A percentile compares a stretch with the other conserved stretches of the same genome.
phyloP scores from a whole-genome alignment of 164 flowering plant genomes.

The Annona cherimola region DNA sequence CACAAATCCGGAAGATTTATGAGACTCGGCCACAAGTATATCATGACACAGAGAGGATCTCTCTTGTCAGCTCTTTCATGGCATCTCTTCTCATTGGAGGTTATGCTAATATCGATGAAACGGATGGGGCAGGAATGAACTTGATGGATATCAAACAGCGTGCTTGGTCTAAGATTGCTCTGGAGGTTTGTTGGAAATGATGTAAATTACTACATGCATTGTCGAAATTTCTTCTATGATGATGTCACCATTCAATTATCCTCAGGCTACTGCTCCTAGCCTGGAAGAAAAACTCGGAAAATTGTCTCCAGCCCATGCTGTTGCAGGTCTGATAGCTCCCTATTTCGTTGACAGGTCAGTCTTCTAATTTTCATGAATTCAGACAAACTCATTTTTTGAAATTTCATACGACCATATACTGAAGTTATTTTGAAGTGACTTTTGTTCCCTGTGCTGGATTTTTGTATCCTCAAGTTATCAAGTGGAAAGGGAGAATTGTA shows the following conservation, averaged over 20 bases:
- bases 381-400: not conserved
- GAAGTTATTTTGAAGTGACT: not conserved
- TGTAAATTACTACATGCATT: not conserved
- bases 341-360: constrained; percentile 79
- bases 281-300: constrained; percentile 87
- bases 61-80: constrained; percentile 91
- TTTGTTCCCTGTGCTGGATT: not conserved
- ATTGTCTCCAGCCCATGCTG: constrained; percentile 83
- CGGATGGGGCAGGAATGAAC: constrained; percentile 97
- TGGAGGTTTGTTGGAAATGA: constrained; percentile 17
- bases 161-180: constrained; percentile 26
- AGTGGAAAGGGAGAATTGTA: no score
- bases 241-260: not conserved
- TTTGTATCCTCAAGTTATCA: not conserved
- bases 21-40: constrained; percentile 64
- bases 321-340: constrained; percentile 67
- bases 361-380: not conserved
- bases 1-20: constrained; percentile 72
- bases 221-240: constrained; percentile 2
- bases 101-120: constrained; percentile 82
- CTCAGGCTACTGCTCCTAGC: constrained; percentile 86
- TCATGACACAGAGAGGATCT: constrained; percentile 71
- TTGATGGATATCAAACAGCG: constrained; percentile 58
- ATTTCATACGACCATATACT: not conserved
- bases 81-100: constrained; percentile 74